Evolutionary conservation across 257 asterid species (phyloP).

Genomic region (Lycium ferocissimum): DNA sequence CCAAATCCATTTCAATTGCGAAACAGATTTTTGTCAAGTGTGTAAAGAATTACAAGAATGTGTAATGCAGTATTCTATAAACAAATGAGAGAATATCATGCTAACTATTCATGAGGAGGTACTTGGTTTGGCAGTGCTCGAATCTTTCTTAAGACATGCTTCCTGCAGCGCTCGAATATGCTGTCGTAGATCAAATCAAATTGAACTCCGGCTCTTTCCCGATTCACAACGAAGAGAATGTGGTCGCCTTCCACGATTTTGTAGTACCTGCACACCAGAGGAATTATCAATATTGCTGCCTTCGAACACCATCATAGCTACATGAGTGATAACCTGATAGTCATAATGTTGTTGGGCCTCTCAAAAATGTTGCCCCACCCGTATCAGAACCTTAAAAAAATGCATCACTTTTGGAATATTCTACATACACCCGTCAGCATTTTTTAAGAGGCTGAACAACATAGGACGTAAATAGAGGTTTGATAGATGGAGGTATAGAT

Average conservation of each 20-base stretch:
- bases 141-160: constrained; percentile 70
- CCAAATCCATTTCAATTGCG: not conserved
- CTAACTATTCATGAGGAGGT: constrained; percentile 33
- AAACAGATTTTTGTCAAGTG: not conserved
- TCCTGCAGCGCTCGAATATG: constrained; percentile 91
- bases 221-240: constrained; percentile 78
- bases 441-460: not conserved
- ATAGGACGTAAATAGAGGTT: not conserved
- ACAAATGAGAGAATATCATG: not conserved
- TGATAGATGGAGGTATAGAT: no score
- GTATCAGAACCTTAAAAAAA: not conserved
- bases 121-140: constrained; percentile 61
- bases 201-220: constrained; percentile 93
- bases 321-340: not conserved
- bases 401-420: not conserved
- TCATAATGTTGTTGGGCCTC: not conserved
- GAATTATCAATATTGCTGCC: not conserved
- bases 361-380: not conserved
- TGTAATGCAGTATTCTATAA: not conserved
- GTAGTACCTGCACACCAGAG: constrained; percentile 68
- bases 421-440: not conserved
- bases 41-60: not conserved
- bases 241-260: constrained; percentile 93
- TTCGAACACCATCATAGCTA: not conserved
- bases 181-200: constrained; percentile 90